Evolutionary conservation across 2,329 filamentous ascomycete species (phyloP).

Genomic region (Chrysosporium queenslandicum): DNA sequence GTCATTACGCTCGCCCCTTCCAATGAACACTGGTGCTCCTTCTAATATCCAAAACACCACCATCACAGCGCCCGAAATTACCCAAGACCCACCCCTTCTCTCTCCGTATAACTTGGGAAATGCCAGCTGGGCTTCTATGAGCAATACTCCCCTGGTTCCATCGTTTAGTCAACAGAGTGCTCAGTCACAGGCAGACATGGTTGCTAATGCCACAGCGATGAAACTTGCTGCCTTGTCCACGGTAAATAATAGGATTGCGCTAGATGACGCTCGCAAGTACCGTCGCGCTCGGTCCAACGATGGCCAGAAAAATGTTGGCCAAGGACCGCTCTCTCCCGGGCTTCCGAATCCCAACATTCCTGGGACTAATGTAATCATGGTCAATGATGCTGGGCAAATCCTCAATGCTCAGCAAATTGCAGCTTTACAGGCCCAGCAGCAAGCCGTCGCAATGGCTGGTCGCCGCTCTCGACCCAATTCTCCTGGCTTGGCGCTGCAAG

Average conservation of each 20-base stretch:
- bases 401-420: constrained; percentile 76
- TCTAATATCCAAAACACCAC: constrained; percentile 74
- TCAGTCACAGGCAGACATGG: constrained; percentile 81
- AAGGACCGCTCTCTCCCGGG: constrained; percentile 57
- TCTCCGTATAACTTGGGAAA: constrained; percentile 69
- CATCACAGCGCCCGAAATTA: constrained; percentile 59
- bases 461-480: constrained; percentile 75
- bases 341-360: constrained; percentile 54
- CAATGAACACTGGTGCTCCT: constrained; percentile 53
- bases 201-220: constrained; percentile 97
- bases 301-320: constrained; percentile 44
- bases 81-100: constrained; percentile 66
- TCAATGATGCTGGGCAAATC: constrained; percentile 84
- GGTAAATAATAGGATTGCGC: constrained; percentile 93
- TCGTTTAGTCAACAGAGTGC: constrained; percentile 57
- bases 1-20: constrained; percentile 70
- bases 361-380: constrained; percentile 77
- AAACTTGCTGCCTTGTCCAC: constrained; percentile 94
- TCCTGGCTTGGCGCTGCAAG: constrained; percentile 74
- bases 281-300: constrained; percentile 85
- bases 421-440: constrained; percentile 61
- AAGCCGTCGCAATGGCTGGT: constrained; percentile 39
- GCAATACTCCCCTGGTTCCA: constrained; percentile 90
- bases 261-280: constrained; percentile 95
- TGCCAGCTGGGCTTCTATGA: constrained; percentile 96